Conservation (phyloP, 2,329 filamentous ascomycete species). For the Iodosphaeria phyllophila region DNA sequence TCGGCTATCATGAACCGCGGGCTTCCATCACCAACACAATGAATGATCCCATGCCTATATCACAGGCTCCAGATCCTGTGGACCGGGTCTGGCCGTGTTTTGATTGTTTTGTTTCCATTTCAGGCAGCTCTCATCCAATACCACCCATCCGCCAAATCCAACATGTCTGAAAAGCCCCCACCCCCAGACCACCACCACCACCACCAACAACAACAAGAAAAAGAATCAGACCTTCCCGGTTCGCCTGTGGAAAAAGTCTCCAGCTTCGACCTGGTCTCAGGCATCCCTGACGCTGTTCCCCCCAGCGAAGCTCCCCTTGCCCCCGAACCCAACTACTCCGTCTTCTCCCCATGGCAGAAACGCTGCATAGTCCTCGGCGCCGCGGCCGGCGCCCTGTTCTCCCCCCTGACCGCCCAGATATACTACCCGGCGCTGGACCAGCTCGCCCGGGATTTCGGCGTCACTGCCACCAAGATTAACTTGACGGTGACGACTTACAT, state of each 20-base stretch:
- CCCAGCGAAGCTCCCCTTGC: conserved; percentile 2
- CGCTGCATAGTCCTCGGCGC: conserved; percentile 11
- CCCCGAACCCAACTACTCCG: conserved; percentile 3
- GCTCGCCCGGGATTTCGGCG: conserved; percentile 19
- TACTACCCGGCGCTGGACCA: conserved; percentile 24
- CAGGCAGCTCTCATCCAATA: too few species aligned
- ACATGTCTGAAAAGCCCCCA: too few species aligned
- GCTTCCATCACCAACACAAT: too few species aligned
- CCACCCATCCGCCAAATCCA: too few species aligned
- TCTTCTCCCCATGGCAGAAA: conserved; percentile 12
- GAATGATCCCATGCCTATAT: too few species aligned
- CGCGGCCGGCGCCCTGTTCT: conserved; percentile 13
- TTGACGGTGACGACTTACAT: conserved; percentile 16
- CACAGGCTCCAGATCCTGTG: too few species aligned
- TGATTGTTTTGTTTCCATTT: too few species aligned
- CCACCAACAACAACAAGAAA: background rate
- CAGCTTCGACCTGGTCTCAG: background rate
- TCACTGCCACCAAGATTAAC: conserved; percentile 15
- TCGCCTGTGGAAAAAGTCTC: background rate
- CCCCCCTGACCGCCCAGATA: conserved; percentile 17
- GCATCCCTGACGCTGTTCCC: conserved; percentile 1
- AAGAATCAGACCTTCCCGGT: too few species aligned
- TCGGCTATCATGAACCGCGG: too few species aligned
- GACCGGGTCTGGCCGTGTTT: too few species aligned
- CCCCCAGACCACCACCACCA: background rate